Base-by-base conservation (phyloP, 2,329 filamentous ascomycete genomes). In the Capronia coronata region DNA sequence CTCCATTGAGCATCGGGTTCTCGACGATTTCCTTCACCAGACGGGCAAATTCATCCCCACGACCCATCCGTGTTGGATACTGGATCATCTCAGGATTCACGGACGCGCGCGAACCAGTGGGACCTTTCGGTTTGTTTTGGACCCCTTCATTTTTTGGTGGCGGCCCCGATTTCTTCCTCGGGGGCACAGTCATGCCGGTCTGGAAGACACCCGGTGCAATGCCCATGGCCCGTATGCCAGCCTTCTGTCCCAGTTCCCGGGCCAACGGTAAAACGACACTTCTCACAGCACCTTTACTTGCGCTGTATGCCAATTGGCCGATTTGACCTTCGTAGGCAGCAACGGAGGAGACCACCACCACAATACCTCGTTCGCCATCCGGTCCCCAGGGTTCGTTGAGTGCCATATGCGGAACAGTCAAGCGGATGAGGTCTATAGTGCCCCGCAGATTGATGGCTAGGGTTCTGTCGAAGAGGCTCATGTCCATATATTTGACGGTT, bases 401-500 rank as follows among this genome's bases (percentile, higher is more conserved):
- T 2, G 56, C 57, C 40, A 62, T 48, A 41, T 61, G 59, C 14
- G 60, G 60, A 19, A 62, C 29, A 13, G 48, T 48, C n/a, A 59
- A 47, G 18, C 60, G 54, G 43, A 62, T 59, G 14, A 62, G 43
- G 19, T 62, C 60, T 11, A 62, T 57, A 6, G 59, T 62, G 34
- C 60, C 60, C 16, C 59, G 53, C n/a, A 62, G 42, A 35, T 61
- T 62, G 42, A 62, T 64, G 43, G 69, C 65, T 56, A 83, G 79
- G 11, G 81, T 74, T 7, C 68, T 67, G 53, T 80, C 72, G 57
- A 83, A 83, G 8, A 76, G 76, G 21, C 77, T 70, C 2, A 74
- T 76, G 46, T 81, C 81, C 57, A 76, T 69, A 43, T 56, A 57
- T 32, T 55, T 54, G 11, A 54, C 50, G 5, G 21, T 52, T 8